These are phyloP conservation scores for Fraxinus xanthoxyloides DNA, from an alignment of 305 asterid genomes.

Conservation along the genomic window DNA sequence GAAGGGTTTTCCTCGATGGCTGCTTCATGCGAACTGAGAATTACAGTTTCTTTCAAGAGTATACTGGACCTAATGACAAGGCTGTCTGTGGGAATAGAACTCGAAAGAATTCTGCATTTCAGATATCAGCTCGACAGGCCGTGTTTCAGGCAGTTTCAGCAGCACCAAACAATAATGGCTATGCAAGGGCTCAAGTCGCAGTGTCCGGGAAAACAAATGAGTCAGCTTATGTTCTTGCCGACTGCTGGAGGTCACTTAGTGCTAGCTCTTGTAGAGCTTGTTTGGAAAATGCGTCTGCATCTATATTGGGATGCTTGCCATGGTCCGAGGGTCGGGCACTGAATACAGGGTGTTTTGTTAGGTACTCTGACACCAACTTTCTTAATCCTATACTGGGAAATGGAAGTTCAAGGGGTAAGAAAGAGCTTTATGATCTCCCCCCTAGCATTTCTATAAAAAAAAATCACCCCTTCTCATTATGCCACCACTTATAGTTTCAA, in stretches of 20 bases:
- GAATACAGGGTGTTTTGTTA: conserved; percentile 55
- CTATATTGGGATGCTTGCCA: conserved; percentile 48
- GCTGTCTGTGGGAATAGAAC: conserved; percentile 55
- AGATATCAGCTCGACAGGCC: conserved; percentile 40
- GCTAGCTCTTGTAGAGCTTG: conserved; percentile 41
- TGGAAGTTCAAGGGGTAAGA: conserved; percentile 42
- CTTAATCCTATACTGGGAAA: conserved; percentile 42
- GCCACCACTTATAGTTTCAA: neutral
- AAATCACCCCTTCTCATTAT: neutral
- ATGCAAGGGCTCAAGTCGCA: conserved; percentile 37
- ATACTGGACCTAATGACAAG: conserved; percentile 38
- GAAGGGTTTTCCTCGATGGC: conserved; percentile 57
- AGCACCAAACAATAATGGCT: conserved; percentile 50
- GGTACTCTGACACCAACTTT: conserved; percentile 52
- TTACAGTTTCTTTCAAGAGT: conserved; percentile 47
- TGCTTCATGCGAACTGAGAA: conserved; percentile 61
- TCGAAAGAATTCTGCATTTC: conserved; percentile 35
- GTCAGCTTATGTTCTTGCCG: conserved; percentile 46
- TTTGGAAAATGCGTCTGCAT: conserved; percentile 41
- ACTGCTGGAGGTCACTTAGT: conserved; percentile 51
- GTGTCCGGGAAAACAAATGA: conserved; percentile 17
- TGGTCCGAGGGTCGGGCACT: conserved; percentile 52
- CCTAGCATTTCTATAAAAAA: neutral
- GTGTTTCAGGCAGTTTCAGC: conserved; percentile 39
- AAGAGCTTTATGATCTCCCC: neutral